A percentile compares a stretch with the other conserved stretches of the same genome.
These are phyloP conservation scores for Bremia lactucae DNA, from an alignment of 352 stramenopile species.

Conservation along the genomic window DNA sequence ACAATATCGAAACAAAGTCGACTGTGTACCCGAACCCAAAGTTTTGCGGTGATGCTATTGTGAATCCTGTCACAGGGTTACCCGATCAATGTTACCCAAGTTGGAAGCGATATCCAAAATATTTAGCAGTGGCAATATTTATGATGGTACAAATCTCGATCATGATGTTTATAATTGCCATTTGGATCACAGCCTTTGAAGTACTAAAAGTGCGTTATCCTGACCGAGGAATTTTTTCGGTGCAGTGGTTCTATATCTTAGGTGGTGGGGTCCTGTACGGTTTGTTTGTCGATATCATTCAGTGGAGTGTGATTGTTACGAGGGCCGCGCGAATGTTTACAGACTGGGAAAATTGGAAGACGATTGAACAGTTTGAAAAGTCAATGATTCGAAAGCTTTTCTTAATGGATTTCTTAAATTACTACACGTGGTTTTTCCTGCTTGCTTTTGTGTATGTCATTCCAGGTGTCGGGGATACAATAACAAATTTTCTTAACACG, in stretches of 20 bases:
- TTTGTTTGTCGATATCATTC: slow-evolving; percentile 73
- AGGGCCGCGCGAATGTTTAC: slow-evolving; percentile 58
- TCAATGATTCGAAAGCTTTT: slow-evolving; percentile 73
- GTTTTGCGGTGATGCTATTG: slow-evolving; percentile 41
- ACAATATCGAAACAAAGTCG: slow-evolving; percentile 50
- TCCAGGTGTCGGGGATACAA: slow-evolving; percentile 62
- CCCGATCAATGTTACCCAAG: slow-evolving; percentile 54
- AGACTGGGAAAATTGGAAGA: slow-evolving; percentile 82
- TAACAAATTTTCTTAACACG: slow-evolving; percentile 72
- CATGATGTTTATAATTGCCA: slow-evolving; percentile 79
- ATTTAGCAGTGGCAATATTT: slow-evolving; percentile 47
- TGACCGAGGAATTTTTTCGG: slow-evolving; percentile 47
- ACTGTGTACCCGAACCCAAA: slow-evolving; percentile 70
- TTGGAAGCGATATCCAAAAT: slow-evolving; percentile 70
- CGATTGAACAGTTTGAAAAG: slow-evolving; percentile 72
- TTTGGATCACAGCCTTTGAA: slow-evolving; percentile 77
- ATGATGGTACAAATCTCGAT: slow-evolving; percentile 76
- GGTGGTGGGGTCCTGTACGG: slow-evolving; percentile 66
- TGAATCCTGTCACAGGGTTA: slow-evolving; percentile 57
- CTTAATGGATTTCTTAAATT: slow-evolving; percentile 83
- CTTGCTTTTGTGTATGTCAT: slow-evolving; percentile 82
- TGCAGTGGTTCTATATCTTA: slow-evolving; percentile 76
- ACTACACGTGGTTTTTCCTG: slow-evolving; percentile 84
- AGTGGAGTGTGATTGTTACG: slow-evolving; percentile 75
- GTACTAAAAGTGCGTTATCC: slow-evolving; percentile 67